Conservation (phyloP, 495 filamentous ascomycete genomes). For the Daldinia grandis region DNA sequence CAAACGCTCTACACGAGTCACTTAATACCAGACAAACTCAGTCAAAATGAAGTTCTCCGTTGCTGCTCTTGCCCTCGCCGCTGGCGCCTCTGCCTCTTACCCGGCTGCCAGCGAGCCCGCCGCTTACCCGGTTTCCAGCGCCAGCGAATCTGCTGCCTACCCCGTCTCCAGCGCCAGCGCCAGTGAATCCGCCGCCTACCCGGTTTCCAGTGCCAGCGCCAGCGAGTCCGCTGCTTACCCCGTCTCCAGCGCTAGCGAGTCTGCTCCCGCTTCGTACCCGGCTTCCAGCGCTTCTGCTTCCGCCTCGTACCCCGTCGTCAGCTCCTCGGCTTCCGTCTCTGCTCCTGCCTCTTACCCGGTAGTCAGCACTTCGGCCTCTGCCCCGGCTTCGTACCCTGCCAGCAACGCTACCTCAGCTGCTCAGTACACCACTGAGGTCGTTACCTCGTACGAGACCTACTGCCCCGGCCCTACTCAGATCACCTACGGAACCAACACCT, state of each 20-base stretch:
- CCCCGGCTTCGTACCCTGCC: conserved; percentile 41
- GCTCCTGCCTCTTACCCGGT: conserved; percentile 32
- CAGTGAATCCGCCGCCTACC: no score
- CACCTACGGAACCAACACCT: conserved; percentile 73
- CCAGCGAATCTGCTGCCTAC: neutral
- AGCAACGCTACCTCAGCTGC: conserved; percentile 53
- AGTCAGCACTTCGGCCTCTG: conserved; percentile 15
- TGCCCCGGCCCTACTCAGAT: conserved; percentile 81
- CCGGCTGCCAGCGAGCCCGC: conserved; percentile 42
- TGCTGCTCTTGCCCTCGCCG: conserved; percentile 65
- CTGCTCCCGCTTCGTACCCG: neutral
- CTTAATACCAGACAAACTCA: conserved; percentile 58
- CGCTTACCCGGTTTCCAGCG: neutral
- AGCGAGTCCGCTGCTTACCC: neutral
- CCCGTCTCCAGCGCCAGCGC: neutral
- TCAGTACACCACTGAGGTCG: conserved; percentile 75
- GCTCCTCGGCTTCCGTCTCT: neutral
- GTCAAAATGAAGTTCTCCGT: conserved; percentile 89
- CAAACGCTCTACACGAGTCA: conserved; percentile 50
- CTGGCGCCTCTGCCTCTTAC: conserved; percentile 69
- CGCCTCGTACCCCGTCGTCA: conserved; percentile 39
- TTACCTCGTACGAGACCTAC: conserved; percentile 84
- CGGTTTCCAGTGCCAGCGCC: neutral
- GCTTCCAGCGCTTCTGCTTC: neutral
- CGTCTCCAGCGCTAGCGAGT: neutral